A percentile compares a stretch with the other conserved stretches of the same genome.
Evolutionary conservation across 305 asterid genomes (phyloP).

Genomic region (Fraxinus ornus): DNA sequence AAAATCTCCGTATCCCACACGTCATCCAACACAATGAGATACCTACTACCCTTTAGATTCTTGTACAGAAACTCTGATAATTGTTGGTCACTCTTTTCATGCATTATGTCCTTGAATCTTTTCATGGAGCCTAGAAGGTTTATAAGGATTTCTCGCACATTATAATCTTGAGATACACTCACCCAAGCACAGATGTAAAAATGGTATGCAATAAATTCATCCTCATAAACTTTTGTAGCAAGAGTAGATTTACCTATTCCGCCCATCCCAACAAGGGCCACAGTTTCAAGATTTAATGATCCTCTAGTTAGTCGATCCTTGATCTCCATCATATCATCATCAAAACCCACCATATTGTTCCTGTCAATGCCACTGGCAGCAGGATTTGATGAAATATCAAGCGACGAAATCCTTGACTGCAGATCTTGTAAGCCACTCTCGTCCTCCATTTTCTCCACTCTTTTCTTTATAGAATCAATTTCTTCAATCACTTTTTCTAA

Average conservation of each 20-base stretch:
- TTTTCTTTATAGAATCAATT: background rate
- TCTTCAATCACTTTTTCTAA: background rate
- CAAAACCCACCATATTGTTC: background rate
- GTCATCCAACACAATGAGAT: slow-evolving; percentile 26
- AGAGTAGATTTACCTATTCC: slow-evolving; percentile 29
- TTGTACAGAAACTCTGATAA: background rate
- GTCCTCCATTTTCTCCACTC: background rate
- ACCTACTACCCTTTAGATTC: slow-evolving; percentile 20
- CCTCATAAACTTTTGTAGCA: slow-evolving; percentile 12
- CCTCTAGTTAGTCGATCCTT: background rate
- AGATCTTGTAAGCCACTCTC: background rate
- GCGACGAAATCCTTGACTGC: background rate
- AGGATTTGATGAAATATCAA: background rate
- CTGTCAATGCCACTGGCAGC: background rate
- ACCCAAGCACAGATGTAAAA: slow-evolving; percentile 17
- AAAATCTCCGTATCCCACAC: slow-evolving; percentile 21
- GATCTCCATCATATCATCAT: background rate
- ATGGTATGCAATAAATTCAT: background rate
- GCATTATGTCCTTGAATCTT: background rate
- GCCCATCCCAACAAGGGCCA: slow-evolving; percentile 5
- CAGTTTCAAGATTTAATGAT: background rate
- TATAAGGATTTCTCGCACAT: slow-evolving; percentile 9
- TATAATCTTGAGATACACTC: slow-evolving; percentile 22
- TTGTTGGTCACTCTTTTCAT: background rate
- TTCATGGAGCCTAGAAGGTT: slow-evolving; percentile 19